Percentiles rank a stretch among this genome's conserved stretches.
These are phyloP conservation scores for Strigomonas galati DNA, from an alignment of 208 protist genomes.

Conservation along the genomic window DNA sequence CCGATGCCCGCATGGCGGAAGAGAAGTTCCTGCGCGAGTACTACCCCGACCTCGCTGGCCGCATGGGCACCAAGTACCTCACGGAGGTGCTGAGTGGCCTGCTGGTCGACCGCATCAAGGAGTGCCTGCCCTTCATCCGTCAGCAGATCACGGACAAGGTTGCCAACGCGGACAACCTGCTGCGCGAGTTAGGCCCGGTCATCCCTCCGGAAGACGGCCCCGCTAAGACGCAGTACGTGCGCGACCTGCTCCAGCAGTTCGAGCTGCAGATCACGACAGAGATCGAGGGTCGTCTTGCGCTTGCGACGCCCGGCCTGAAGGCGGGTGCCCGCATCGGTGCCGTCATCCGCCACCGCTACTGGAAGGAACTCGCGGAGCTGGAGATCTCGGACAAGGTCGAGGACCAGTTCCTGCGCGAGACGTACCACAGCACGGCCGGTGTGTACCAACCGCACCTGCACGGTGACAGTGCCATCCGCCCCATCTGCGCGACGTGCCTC, in stretches of 20 bases:
- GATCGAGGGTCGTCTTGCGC: conserved; percentile 6
- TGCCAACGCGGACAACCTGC: background rate
- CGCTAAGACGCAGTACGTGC: conserved; percentile 3
- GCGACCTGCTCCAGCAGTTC: conserved; percentile 1
- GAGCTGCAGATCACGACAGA: background rate
- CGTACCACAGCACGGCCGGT: conserved; percentile 11
- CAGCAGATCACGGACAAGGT: conserved; percentile 11
- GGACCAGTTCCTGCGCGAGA: conserved; percentile 9
- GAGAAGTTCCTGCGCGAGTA: conserved; percentile 4
- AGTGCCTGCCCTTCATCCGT: conserved; percentile 3
- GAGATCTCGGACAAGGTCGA: conserved; percentile 8
- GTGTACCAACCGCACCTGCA: conserved; percentile 6
- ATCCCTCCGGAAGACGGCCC: conserved; percentile 11
- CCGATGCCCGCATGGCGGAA: conserved; percentile 6
- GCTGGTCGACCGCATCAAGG: conserved; percentile 6
- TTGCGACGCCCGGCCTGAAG: conserved; percentile 5
- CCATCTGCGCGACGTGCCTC: conserved; percentile 12
- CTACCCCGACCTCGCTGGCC: conserved; percentile 6
- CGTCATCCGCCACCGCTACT: conserved; percentile 12
- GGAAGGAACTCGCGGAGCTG: conserved; percentile 8
- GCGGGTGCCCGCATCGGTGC: conserved; percentile 10
- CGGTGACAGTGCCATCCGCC: conserved; percentile 9
- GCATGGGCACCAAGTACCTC: conserved; percentile 6
- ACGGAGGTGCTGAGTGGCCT: conserved; percentile 5
- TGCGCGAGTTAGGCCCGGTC: background rate